These are phyloP conservation scores for Thielaviopsis punctulata DNA, from an alignment of 2,329 filamentous ascomycete genomes.

Conservation along the genomic window DNA sequence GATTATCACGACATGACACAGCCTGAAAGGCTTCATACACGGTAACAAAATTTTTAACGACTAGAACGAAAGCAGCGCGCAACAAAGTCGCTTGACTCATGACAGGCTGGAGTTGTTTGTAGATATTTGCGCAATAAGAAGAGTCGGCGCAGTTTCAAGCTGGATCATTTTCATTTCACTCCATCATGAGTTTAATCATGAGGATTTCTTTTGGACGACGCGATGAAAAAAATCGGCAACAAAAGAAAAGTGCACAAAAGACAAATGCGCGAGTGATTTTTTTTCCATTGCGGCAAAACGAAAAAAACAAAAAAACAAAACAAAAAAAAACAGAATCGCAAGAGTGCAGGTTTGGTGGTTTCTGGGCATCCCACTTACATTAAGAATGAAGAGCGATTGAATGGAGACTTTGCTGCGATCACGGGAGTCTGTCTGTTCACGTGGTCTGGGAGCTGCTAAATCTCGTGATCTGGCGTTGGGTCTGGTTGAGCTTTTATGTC, in stretches of 20 bases:
- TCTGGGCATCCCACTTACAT: conserved; percentile 4
- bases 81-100: not conserved
- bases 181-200: not conserved
- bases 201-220: not conserved
- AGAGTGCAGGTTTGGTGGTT: not conserved
- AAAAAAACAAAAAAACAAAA: not conserved
- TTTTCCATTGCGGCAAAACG: not conserved
- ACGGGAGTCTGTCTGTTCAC: conserved; percentile 27
- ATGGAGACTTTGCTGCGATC: conserved; percentile 16
- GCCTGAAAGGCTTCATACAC: not conserved
- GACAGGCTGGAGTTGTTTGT: not conserved
- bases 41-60: not conserved
- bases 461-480: conserved; percentile 30
- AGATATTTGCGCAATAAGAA: not conserved
- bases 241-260: not conserved
- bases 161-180: not conserved
- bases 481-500: not conserved
- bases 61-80: not conserved
- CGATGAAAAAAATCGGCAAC: not conserved
- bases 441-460: conserved; percentile 25
- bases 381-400: conserved; percentile 13
- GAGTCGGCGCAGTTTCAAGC: not conserved
- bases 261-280: not conserved
- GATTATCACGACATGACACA: not conserved
- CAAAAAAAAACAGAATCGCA: not conserved